These are phyloP conservation scores for Cytauxzoon felis DNA, from an alignment of 169 alveolate species.

Conservation along the genomic window DNA sequence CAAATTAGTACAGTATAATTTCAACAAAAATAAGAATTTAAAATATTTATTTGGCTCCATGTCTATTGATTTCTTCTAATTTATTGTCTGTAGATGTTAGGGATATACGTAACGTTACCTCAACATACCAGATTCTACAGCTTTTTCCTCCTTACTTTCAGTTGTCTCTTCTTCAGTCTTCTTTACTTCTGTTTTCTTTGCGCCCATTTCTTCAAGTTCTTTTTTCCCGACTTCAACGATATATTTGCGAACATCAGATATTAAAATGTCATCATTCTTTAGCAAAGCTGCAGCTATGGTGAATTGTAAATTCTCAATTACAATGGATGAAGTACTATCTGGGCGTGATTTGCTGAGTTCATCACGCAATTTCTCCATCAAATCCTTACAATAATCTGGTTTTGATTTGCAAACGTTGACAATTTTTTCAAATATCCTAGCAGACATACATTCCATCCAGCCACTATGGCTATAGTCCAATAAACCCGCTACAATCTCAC, in stretches of 20 bases:
- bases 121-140: too few species aligned
- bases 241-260: conserved; percentile 32
- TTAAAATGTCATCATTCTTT: conserved; percentile 8
- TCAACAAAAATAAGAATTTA: too few species aligned
- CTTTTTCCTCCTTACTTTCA: too few species aligned
- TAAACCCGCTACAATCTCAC: conserved; percentile 40
- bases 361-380: conserved; percentile 27
- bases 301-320: conserved; percentile 55
- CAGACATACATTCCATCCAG: conserved; percentile 63
- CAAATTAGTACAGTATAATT: too few species aligned
- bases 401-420: conserved; percentile 14
- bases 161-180: background rate
- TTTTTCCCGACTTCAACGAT: conserved; percentile 22
- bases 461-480: conserved; percentile 31
- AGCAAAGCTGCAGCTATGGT: conserved; percentile 45
- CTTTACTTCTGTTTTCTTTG: background rate
- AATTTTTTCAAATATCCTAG: conserved; percentile 39
- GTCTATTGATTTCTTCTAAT: too few species aligned
- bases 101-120: too few species aligned
- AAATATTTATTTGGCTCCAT: too few species aligned
- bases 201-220: conserved; percentile 44
- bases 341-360: conserved; percentile 20
- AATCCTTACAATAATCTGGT: conserved; percentile 32
- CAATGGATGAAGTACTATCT: conserved; percentile 47
- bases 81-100: too few species aligned